Percentiles rank a stretch among this genome's conserved stretches.
These are phyloP conservation scores for Artemisia argyi DNA, from an alignment of 129 eudicot species.

Conservation along the genomic window DNA sequence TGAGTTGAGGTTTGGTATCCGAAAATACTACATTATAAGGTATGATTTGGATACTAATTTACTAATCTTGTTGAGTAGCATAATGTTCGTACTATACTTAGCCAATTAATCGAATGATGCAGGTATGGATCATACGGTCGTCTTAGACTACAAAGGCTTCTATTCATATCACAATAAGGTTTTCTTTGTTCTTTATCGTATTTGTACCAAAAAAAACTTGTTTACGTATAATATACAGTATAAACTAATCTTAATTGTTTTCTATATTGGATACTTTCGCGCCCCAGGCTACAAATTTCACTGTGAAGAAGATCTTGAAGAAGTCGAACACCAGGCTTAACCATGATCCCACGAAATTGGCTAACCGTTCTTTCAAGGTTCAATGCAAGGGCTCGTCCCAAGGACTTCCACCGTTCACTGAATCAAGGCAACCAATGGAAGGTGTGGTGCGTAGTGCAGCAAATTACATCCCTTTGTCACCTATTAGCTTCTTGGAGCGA, in stretches of 20 bases:
- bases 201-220: neutral
- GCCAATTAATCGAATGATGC: neutral
- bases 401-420: neutral
- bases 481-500: conserved; percentile 7
- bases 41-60: too few species aligned
- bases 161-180: neutral
- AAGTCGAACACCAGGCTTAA: neutral
- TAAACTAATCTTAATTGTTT: neutral
- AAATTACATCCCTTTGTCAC: neutral
- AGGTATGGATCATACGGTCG: neutral
- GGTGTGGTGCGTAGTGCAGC: neutral
- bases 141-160: neutral
- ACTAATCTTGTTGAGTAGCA: too few species aligned
- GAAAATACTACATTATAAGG: too few species aligned
- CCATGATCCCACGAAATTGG: neutral
- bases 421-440: neutral
- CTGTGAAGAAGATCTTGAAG: neutral
- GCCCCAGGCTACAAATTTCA: neutral
- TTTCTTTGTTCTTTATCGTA: neutral
- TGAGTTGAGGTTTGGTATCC: too few species aligned
- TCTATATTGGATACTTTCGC: neutral
- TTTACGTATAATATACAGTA: neutral
- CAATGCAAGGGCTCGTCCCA: neutral
- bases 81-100: too few species aligned
- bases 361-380: neutral